Conservation (phyloP, 1,284 basidiomycete genomes). For the Rhodotorula sp. region DNA sequence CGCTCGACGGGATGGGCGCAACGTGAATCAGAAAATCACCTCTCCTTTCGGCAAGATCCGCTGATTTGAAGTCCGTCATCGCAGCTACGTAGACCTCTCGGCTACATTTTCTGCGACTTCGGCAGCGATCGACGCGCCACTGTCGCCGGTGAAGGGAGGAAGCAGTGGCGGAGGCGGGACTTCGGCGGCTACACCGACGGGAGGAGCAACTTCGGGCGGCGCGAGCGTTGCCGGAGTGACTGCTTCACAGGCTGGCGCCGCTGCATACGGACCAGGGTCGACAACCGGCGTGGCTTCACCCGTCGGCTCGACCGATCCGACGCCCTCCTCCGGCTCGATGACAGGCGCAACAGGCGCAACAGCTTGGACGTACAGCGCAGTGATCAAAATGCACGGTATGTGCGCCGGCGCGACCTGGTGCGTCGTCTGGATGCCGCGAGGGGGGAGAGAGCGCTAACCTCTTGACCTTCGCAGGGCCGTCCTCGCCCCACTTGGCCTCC, state of each 20-base stretch:
- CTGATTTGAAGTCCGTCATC: background rate
- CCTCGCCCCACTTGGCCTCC: conserved; percentile 18
- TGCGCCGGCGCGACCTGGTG: conserved; percentile 17
- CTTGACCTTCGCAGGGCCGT: background rate
- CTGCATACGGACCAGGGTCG: no score
- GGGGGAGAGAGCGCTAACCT: background rate
- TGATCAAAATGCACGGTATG: conserved; percentile 18
- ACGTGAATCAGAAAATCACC: background rate
- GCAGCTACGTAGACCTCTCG: conserved; percentile 27
- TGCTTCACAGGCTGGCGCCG: background rate
- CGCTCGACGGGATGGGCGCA: conserved; percentile 17
- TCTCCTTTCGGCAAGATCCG: background rate
- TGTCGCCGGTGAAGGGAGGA: conserved; percentile 6
- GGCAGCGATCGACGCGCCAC: conserved; percentile 11
- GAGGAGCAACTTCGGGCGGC: background rate
- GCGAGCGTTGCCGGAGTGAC: background rate
- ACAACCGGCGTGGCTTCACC: no score
- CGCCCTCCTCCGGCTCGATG: background rate
- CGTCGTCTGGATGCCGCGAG: no score
- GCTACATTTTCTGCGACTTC: conserved; percentile 1
- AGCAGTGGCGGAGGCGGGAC: background rate
- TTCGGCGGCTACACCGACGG: background rate
- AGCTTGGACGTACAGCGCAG: background rate
- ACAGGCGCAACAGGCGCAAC: background rate
- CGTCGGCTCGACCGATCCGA: background rate